Evolutionary conservation across 2,329 filamentous ascomycete species (phyloP).

Genomic region (Chalara sp.): DNA sequence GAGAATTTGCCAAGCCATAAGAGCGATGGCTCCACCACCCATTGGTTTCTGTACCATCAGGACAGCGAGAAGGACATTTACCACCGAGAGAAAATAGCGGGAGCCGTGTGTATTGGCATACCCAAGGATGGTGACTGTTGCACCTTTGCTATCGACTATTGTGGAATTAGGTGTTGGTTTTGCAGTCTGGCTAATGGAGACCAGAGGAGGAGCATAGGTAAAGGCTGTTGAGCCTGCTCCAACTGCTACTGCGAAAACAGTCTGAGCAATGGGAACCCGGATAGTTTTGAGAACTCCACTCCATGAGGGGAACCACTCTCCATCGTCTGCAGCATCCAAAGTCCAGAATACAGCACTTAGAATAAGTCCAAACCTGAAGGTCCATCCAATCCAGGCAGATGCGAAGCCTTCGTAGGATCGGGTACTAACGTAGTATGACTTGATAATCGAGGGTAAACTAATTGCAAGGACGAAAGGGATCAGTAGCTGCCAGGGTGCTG

Average conservation of each 20-base stretch:
- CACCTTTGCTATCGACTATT: constrained; percentile 29
- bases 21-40: constrained; percentile 75
- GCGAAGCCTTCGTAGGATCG: constrained; percentile 84
- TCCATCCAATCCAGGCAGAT: constrained; percentile 74
- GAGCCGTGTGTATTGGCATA: constrained; percentile 92
- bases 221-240: constrained; percentile 82
- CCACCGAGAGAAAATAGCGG: constrained; percentile 76
- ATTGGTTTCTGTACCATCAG: constrained; percentile 88
- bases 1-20: constrained; percentile 85
- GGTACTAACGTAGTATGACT: constrained; percentile 74
- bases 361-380: constrained; percentile 69
- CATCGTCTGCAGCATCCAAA: constrained; percentile 82
- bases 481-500: constrained; percentile 78
- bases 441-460: constrained; percentile 66
- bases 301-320: constrained; percentile 63
- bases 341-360: constrained; percentile 80
- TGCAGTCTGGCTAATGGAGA: constrained; percentile 57
- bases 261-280: constrained; percentile 73
- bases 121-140: constrained; percentile 72
- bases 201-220: constrained; percentile 76
- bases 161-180: constrained; percentile 9
- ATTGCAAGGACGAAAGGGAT: constrained; percentile 73
- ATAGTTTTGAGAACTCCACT: constrained; percentile 62
- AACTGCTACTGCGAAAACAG: constrained; percentile 71
- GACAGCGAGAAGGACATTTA: constrained; percentile 71